Base-by-base conservation (phyloP, 768 basidiomycete genomes). In the Tulasnella sp. region DNA sequence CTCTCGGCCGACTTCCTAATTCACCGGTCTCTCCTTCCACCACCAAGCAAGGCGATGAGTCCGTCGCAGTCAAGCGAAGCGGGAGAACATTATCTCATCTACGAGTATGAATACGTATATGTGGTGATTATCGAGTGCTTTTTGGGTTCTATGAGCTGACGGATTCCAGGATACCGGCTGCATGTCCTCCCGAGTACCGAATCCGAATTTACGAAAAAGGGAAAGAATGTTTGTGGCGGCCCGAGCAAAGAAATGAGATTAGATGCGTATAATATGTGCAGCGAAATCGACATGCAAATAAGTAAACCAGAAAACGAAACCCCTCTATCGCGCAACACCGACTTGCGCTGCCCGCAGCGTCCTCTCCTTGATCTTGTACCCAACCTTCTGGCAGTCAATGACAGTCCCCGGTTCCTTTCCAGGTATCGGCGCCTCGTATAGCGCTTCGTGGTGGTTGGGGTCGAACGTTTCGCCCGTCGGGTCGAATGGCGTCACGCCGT, bases 291-390 rank as follows among this genome's bases (percentile, higher is more conserved):
- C 3, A 64, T 34, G 63, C 63, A 22, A 35, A 39, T 64, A 64
- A 35, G 29, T 64, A 5, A 39, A 64, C 4, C 37, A 39, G 34
- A 35, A 64, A 39, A 64, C 5, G 14, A 9, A 35, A 14, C 37
- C 7, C 4, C 4, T 29, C 47, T 59, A 44, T 47, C 70, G 52
- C n/a, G 89, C 95, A 34, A 98, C 95, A 72, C 96, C 97, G 72
- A 98, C 97, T 83, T 98, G 94, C 26, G 97, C 95, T 3, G 97
- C 94, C 72, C 97, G 86, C 79, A 99, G 81, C 72, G 95, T 87
- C 74, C 97, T 87, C 76, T 94, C 92, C 82, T 96, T 97, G 82
- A 99, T 94, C 82, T 84, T 93, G 83, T 93, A 98, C 3, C 95
- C 95, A 71, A 84, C 83, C 83, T 96, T 95, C 79, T 91, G 90